Conservation (phyloP, 2,329 filamentous ascomycete genomes). For the Colletotrichum ledebouriae region DNA sequence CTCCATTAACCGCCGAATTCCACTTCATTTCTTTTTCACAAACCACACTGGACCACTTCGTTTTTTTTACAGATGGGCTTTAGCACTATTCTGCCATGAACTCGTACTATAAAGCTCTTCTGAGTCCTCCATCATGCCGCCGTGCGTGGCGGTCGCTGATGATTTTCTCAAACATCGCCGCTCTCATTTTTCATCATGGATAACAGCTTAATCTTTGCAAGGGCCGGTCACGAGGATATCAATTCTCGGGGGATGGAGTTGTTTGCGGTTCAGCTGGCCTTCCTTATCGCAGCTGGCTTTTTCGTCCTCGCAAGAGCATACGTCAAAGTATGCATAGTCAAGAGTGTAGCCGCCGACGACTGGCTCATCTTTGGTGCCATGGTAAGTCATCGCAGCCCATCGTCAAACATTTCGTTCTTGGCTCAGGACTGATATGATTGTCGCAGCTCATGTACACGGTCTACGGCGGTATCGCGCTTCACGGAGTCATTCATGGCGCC, state of each 20-base stretch:
- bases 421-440: neutral
- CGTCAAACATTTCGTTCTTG: neutral
- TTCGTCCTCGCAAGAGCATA: conserved; percentile 58
- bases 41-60: neutral
- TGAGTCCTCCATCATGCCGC: neutral
- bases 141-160: neutral
- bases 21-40: conserved; percentile 16
- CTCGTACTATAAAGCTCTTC: conserved; percentile 14
- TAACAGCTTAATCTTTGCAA: conserved; percentile 13
- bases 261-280: conserved; percentile 46
- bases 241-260: conserved; percentile 40
- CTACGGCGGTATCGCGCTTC: conserved; percentile 50
- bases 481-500: conserved; percentile 49
- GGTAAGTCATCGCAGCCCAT: conserved; percentile 49
- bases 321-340: conserved; percentile 59
- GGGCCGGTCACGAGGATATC: conserved; percentile 1
- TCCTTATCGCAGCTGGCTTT: conserved; percentile 53
- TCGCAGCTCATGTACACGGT: conserved; percentile 52
- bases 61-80: conserved; percentile 4
- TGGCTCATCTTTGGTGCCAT: conserved; percentile 60
- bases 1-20: neutral
- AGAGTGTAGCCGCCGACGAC: conserved; percentile 60
- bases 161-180: neutral
- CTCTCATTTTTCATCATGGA: conserved; percentile 20
- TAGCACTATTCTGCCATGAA: neutral